A percentile compares a stretch with the other conserved stretches of the same genome.
Conservation (phyloP, 371 early-diverging fungal species). For the Conidiobolus incongruus region DNA sequence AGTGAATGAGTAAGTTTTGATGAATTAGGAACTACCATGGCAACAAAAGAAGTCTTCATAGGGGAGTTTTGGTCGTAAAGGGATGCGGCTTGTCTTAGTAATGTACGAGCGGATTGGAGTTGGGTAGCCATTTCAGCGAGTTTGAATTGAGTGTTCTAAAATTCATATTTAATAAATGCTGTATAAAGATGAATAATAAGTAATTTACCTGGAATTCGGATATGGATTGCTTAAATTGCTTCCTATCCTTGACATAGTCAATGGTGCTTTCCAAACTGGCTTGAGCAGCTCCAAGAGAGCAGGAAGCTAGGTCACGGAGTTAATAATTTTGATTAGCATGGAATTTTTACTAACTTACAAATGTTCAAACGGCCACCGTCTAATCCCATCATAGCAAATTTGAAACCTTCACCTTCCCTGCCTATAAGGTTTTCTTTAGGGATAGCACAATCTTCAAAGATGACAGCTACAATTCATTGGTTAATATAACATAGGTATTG, state of each 20-base stretch:
- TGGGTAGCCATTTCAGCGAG: conserved; percentile 30
- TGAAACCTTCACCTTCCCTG: conserved; percentile 29
- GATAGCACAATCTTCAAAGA: conserved; percentile 27
- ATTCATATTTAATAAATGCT: not conserved
- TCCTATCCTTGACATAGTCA: conserved; percentile 23
- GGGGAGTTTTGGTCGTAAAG: conserved; percentile 17
- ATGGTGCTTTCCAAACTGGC: conserved; percentile 22
- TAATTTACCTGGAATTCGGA: conserved; percentile 13
- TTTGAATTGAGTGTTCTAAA: conserved; percentile 25
- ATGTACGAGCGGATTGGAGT: conserved; percentile 20
- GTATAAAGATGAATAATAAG: not conserved
- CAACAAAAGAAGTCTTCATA: conserved; percentile 13
- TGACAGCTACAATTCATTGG: conserved; percentile 10
- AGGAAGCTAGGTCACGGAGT: conserved; percentile 13
- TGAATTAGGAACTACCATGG: conserved; percentile 8
- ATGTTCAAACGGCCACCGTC: conserved; percentile 39
- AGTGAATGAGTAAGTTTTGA: not conserved
- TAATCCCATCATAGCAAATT: conserved; percentile 35
- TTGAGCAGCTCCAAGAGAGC: conserved; percentile 35
- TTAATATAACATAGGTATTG: too few species aligned
- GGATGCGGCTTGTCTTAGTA: conserved; percentile 28
- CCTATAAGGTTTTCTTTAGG: conserved; percentile 26
- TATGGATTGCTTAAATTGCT: conserved; percentile 25
- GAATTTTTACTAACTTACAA: too few species aligned
- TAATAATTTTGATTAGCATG: not conserved